These are phyloP conservation scores for Porphyrellus cyaneotinctus DNA, from an alignment of 768 basidiomycete species.

Conservation along the genomic window DNA sequence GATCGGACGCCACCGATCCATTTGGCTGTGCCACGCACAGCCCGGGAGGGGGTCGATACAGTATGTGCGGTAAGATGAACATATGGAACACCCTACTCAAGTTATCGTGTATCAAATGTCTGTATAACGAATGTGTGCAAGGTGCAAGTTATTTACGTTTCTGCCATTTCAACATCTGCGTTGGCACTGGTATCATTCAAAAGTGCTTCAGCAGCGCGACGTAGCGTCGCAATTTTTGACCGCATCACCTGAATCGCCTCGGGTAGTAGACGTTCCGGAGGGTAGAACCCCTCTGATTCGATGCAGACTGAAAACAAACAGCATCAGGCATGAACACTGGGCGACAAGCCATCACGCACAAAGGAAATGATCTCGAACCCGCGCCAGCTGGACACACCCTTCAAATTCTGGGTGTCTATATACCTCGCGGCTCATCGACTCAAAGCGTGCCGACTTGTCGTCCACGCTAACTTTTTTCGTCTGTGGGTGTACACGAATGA, in stretches of 20 bases:
- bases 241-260: conserved; percentile 82
- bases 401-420: conserved; percentile 88
- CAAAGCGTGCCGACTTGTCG: conserved; percentile 63
- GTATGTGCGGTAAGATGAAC: neutral
- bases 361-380: conserved; percentile 89
- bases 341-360: conserved; percentile 50
- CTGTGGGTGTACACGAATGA: conserved; percentile 57
- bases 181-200: conserved; percentile 40
- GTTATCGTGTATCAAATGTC: neutral
- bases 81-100: neutral
- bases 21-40: conserved; percentile 18
- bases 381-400: conserved; percentile 73
- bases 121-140: conserved; percentile 6
- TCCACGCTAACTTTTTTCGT: conserved; percentile 64
- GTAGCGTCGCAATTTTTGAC: conserved; percentile 63
- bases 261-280: conserved; percentile 75
- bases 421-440: conserved; percentile 90
- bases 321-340: neutral
- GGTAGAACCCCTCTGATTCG: conserved; percentile 87
- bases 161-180: conserved; percentile 55
- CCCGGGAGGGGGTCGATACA: conserved; percentile 1
- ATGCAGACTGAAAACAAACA: conserved; percentile 61
- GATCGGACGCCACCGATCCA: conserved; percentile 34
- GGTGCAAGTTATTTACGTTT: conserved; percentile 23
- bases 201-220: conserved; percentile 56